Conservation (phyloP, 805 yeast genomes). For the Wickerhamomyces queroliae region DNA sequence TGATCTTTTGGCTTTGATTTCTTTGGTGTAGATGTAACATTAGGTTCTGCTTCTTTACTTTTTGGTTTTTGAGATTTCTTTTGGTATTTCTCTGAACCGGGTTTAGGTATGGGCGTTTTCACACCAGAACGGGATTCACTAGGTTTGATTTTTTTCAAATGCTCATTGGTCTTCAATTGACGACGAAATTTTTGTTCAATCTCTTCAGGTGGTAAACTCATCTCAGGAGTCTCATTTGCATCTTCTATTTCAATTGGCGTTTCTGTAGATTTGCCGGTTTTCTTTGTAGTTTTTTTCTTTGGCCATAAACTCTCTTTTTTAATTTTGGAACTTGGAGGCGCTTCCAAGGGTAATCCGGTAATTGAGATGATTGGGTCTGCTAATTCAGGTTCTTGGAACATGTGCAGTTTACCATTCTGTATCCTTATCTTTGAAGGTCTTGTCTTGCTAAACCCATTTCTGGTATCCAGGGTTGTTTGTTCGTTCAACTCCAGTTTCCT, state of each 20-base stretch:
- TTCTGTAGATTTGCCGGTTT: slow-evolving; percentile 14
- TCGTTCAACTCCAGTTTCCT: neutral
- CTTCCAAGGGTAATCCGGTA: slow-evolving; percentile 70
- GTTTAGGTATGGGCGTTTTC: slow-evolving; percentile 7
- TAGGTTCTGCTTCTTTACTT: slow-evolving; percentile 8
- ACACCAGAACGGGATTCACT: slow-evolving; percentile 18
- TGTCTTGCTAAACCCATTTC: no score
- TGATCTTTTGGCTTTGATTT: slow-evolving; percentile 10
- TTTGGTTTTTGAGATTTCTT: slow-evolving; percentile 1
- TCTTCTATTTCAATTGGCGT: slow-evolving; percentile 11
- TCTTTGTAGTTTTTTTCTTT: slow-evolving; percentile 23
- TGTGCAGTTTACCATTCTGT: slow-evolving; percentile 2
- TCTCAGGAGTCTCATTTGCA: slow-evolving; percentile 1
- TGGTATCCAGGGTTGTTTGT: no score
- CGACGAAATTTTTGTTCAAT: slow-evolving; percentile 8
- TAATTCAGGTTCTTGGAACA: slow-evolving; percentile 48
- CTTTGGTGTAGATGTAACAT: slow-evolving; percentile 5
- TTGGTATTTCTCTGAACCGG: slow-evolving; percentile 15
- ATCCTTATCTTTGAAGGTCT: neutral
- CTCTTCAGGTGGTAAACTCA: neutral
- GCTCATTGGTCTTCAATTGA: slow-evolving; percentile 26
- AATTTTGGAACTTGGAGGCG: slow-evolving; percentile 56
- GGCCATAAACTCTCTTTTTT: slow-evolving; percentile 55
- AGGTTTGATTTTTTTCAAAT: slow-evolving; percentile 26
- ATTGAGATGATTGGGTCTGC: slow-evolving; percentile 51